Base-by-base conservation (phyloP, 1,139 yeast species). In the Debaryomyces sp. region DNA sequence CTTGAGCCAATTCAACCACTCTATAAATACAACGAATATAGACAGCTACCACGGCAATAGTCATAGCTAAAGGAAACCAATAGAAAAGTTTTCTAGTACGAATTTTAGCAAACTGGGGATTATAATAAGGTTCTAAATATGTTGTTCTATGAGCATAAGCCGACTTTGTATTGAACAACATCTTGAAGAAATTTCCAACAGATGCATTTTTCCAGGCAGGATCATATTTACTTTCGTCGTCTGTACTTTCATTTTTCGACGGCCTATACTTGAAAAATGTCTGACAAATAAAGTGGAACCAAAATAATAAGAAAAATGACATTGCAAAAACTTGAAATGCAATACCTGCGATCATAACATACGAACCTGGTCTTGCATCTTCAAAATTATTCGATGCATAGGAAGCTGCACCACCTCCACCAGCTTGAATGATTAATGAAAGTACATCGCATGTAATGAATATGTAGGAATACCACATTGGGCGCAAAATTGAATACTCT, bases 281-380 rank as follows among this genome's bases (percentile, higher is more conserved):
- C 41, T 73, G 67, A 58, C 61, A 71, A 48, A 81, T 59, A 62
- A 86, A 84, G 48, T 73, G 75, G 41, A 70, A 64, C 79, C 84
- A 84, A 41, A 87, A 70, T 6, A 71, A 29, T 43, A 85, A 64
- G 64, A 88, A 91, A 1, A 83, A 51, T 1, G 80, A 55, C 87
- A 90, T 88, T n/a, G 90, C 78, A 8, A 79, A 73, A 17, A 89
- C 91, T 68, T 91, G 97, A 59, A 87, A 75, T 0, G 85, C 84
- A 51, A 91, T 77, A 30, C 97, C 97, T 5, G 82, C 96, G 51
- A 89, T 81, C 89, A 90, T 89, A 47, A 85, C 71, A 65, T 87
- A 71, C 1, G 88, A 79, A 37, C 97, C 97, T 0, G 71, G 62
- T 1, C 62, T 62, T 0, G 82, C 58, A 48, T 64, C 57, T 26